These are phyloP conservation scores for Diversispora eburnea DNA, from an alignment of 192 early-diverging fungal species.

Conservation along the genomic window DNA sequence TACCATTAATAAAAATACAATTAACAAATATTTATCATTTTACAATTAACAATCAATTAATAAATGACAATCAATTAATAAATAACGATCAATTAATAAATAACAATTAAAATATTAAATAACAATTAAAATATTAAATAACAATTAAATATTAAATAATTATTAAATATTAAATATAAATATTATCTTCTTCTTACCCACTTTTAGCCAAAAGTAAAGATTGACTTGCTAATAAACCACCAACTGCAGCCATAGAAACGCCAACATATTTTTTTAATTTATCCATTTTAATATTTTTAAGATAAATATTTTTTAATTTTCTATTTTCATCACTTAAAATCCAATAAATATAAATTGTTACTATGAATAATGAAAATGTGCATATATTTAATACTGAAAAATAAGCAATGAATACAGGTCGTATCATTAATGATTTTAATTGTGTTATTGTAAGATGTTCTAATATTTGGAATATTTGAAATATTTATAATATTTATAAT, in stretches of 20 bases:
- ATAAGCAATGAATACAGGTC: not conserved
- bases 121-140: not conserved
- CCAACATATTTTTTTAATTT: slow-evolving; percentile 47
- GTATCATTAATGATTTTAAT: not conserved
- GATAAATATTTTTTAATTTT: slow-evolving; percentile 25
- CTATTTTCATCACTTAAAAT: slow-evolving; percentile 26
- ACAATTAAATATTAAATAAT: not conserved
- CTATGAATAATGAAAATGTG: not conserved
- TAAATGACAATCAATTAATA: no score
- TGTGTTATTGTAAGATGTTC: not conserved
- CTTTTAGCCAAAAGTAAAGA: slow-evolving; percentile 56
- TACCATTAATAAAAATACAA: not conserved
- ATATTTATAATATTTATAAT: no score
- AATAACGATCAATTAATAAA: not conserved
- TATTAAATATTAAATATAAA: not conserved
- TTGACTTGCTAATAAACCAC: slow-evolving; percentile 53
- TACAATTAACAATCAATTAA: not conserved
- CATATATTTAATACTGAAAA: slow-evolving; percentile 14
- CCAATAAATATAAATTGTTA: not conserved
- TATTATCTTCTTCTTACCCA: slow-evolving; percentile 35
- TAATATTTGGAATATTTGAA: not conserved
- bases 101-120: not conserved
- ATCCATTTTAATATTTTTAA: slow-evolving; percentile 29
- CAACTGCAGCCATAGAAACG: slow-evolving; percentile 50
- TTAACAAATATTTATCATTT: not conserved